Evolutionary conservation across 331 rosid species (phyloP).

Genomic region (Quercus phellos): DNA sequence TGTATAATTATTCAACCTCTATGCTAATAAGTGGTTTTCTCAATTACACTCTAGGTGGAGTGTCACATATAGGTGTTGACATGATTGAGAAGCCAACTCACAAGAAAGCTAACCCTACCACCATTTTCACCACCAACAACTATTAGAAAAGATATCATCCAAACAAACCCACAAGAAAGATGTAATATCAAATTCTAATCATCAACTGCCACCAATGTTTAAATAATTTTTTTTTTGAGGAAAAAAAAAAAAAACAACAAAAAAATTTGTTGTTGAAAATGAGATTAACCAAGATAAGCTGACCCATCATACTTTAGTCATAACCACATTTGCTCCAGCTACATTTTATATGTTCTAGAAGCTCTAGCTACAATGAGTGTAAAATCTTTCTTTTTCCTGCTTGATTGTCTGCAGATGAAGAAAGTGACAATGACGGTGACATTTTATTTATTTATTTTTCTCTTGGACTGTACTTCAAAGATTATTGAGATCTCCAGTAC

Average conservation of each 20-base stretch:
- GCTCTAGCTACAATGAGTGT: conserved; percentile 10
- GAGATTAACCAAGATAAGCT: background rate
- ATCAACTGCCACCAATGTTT: conserved; percentile 14
- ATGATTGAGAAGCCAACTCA: conserved; percentile 34
- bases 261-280: background rate
- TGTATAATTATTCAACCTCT: background rate
- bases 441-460: background rate
- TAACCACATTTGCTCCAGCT: background rate
- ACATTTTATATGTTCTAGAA: conserved; percentile 35
- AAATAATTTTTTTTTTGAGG: background rate
- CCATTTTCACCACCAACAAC: conserved; percentile 26
- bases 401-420: conserved; percentile 14
- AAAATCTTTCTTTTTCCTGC: conserved; percentile 17
- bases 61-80: conserved; percentile 24
- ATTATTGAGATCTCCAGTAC: conserved; percentile 57
- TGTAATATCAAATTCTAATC: conserved; percentile 4
- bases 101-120: conserved; percentile 15
- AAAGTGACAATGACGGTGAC: conserved; percentile 11
- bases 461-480: background rate
- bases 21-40: conserved; percentile 22
- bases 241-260: background rate
- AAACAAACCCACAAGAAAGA: background rate
- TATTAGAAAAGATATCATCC: conserved; percentile 19
- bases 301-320: conserved; percentile 24
- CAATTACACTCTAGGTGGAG: conserved; percentile 35